Conservation (phyloP, 2,329 filamentous ascomycete species). For the Ophiosphaerella narmari region DNA sequence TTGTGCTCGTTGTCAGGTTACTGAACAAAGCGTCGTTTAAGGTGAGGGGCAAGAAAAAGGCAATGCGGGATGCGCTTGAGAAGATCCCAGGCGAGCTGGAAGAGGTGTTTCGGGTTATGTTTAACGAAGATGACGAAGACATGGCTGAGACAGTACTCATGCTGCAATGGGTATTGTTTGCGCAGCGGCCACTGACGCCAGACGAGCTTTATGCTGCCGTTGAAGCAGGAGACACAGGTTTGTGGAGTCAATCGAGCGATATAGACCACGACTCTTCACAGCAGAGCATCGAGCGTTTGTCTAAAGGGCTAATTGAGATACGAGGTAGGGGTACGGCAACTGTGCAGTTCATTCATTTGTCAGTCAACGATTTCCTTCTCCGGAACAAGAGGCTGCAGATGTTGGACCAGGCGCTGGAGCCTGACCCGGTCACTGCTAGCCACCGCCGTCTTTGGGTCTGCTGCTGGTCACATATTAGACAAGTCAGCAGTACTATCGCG, state of each 20-base stretch:
- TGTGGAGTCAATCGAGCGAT: slow-evolving; percentile 20
- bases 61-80: too few species aligned
- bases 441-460: slow-evolving; percentile 1
- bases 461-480: neutral
- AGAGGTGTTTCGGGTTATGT: slow-evolving; percentile 55
- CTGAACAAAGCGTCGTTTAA: too few species aligned
- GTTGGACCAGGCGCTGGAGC: slow-evolving; percentile 32
- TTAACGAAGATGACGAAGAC: slow-evolving; percentile 47
- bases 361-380: slow-evolving; percentile 31
- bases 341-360: slow-evolving; percentile 37
- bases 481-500: too few species aligned
- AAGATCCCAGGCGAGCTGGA: slow-evolving; percentile 35
- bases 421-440: slow-evolving; percentile 14
- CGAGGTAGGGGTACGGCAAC: slow-evolving; percentile 17
- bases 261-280: slow-evolving; percentile 11
- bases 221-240: slow-evolving; percentile 5
- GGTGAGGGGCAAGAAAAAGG: too few species aligned
- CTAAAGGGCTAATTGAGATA: slow-evolving; percentile 28
- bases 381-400: slow-evolving; percentile 39
- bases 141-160: slow-evolving; percentile 7
- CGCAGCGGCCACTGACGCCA: slow-evolving; percentile 4
- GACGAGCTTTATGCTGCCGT: slow-evolving; percentile 21
- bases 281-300: slow-evolving; percentile 25
- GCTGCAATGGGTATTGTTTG: slow-evolving; percentile 13
- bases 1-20: too few species aligned